A percentile compares a stretch with the other conserved stretches of the same genome.
Conservation (phyloP, 352 stramenopile species). For the Peronospora farinosa region DNA sequence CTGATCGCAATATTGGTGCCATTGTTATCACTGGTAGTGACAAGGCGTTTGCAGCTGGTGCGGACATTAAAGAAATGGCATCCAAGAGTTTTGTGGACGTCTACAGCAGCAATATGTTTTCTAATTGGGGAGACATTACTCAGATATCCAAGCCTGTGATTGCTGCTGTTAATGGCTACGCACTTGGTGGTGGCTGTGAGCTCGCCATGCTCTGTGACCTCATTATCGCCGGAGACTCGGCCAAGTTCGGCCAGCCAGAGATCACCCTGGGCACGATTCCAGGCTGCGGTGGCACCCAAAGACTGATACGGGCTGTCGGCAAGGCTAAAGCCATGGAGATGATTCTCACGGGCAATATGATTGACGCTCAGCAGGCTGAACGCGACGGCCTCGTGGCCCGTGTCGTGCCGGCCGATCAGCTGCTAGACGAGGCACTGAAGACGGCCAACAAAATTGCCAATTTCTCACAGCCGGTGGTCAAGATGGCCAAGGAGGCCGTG, state of each 20-base stretch:
- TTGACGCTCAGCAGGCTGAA: slow-evolving; percentile 92
- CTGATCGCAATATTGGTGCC: slow-evolving; percentile 88
- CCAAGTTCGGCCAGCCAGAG: slow-evolving; percentile 98
- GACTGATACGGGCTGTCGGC: slow-evolving; percentile 94
- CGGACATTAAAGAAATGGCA: slow-evolving; percentile 97
- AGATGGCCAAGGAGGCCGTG: slow-evolving; percentile 96
- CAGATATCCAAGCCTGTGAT: slow-evolving; percentile 93
- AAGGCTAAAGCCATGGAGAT: slow-evolving; percentile 99
- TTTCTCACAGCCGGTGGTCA: slow-evolving; percentile 92
- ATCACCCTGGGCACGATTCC: slow-evolving; percentile 98
- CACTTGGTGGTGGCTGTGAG: slow-evolving; percentile 96
- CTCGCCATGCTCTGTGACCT: slow-evolving; percentile 99
- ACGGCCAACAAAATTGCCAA: slow-evolving; percentile 94
- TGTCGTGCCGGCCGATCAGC: slow-evolving; percentile 87
- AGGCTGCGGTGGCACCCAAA: slow-evolving; percentile 94
- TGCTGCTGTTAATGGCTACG: slow-evolving; percentile 97
- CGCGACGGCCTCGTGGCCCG: slow-evolving; percentile 90
- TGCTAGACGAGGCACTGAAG: slow-evolving; percentile 93
- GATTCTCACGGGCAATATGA: slow-evolving; percentile 96
- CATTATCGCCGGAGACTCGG: slow-evolving; percentile 93
- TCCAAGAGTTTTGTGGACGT: slow-evolving; percentile 89
- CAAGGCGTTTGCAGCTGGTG: slow-evolving; percentile 95
- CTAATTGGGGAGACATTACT: slow-evolving; percentile 93
- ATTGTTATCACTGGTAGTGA: slow-evolving; percentile 95
- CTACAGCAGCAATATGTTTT: slow-evolving; percentile 96